Base-by-base conservation (phyloP, 148 eudicot genomes). In the Camellia lanceoleosa region DNA sequence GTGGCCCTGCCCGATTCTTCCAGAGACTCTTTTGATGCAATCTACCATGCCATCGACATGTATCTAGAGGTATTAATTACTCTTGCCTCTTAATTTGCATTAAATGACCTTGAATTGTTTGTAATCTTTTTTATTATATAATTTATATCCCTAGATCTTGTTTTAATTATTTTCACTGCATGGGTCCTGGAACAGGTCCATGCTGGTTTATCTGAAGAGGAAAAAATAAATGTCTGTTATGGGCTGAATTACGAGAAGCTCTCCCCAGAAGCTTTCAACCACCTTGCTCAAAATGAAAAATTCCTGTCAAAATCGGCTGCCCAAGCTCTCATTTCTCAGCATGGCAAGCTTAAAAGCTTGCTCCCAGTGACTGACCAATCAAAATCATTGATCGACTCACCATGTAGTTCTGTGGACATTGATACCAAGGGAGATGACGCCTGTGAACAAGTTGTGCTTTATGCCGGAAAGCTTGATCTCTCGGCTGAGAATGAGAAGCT, bases 31-130 rank as follows among this genome's bases (percentile, higher is more conserved):
- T 89, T 55, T 80, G 96, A 91, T 80, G 86, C 84, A 52, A 77
- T 93, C 75, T 95, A 95, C 84, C 87, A 65, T 67, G 95, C 97
- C 38, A 83, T 91, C 20, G 90, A 93, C 82, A 90, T 90, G 84
- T 95, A 87, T 80, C 79, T 95, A 5, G 88, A 90, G 98, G 98
- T 93, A 90, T 14, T 67, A 18, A 90, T 14, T 67, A 18, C 77
- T 76, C 3, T 38, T 23, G 41, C 67, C 2, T 23, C 10, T 66
- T 68, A 30, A 2, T 69, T 43, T 43, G 18, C 7, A 41, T 46
- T 46, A 3, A 9, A 5, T 54, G 51, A 14, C 23, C 23, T 42
- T 67, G 38, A 74, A 74, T 18, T n/a, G 12, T 23, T 13, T 5
- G 38, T 30, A 30, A 30, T 30, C 38, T 74, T 19, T n/a, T 74